Conservation (phyloP, 2,329 filamentous ascomycete genomes). For the Fusarium tricinctum region DNA sequence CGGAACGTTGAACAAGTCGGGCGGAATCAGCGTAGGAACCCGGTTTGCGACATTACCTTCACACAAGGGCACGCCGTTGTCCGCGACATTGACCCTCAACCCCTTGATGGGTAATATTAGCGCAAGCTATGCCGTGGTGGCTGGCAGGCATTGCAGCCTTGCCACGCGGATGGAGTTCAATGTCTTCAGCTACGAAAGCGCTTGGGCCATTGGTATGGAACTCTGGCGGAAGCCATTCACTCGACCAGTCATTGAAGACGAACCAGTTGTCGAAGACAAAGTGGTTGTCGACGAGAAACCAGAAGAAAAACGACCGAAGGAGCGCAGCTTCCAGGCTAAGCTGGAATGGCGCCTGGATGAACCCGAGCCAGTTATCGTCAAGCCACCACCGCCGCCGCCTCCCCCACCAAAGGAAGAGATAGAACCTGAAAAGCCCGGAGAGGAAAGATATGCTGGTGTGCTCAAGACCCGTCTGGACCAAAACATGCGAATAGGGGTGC, state of each 20-base stretch:
- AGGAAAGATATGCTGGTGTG: conserved; percentile 83
- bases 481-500: conserved; percentile 83
- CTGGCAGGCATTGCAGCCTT: conserved; percentile 84
- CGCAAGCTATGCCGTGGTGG: conserved; percentile 91
- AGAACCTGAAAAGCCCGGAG: conserved; percentile 53
- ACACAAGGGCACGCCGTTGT: conserved; percentile 88
- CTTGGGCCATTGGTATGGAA: conserved; percentile 91
- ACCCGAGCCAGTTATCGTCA: conserved; percentile 50
- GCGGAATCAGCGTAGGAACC: conserved; percentile 88
- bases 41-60: conserved; percentile 89
- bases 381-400: conserved; percentile 17
- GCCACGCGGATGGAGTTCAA: conserved; percentile 97
- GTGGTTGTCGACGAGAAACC: conserved; percentile 42
- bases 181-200: conserved; percentile 97
- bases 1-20: conserved; percentile 92
- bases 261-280: conserved; percentile 44
- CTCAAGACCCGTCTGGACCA: conserved; percentile 92
- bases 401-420: conserved; percentile 24
- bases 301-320: conserved; percentile 42
- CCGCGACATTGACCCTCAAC: conserved; percentile 92
- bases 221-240: conserved; percentile 79
- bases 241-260: conserved; percentile 56
- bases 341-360: conserved; percentile 64
- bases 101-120: conserved; percentile 95
- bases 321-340: conserved; percentile 68